phyloP scores from a whole-genome alignment of 495 filamentous ascomycete genomes.

The Collariella sp. region DNA sequence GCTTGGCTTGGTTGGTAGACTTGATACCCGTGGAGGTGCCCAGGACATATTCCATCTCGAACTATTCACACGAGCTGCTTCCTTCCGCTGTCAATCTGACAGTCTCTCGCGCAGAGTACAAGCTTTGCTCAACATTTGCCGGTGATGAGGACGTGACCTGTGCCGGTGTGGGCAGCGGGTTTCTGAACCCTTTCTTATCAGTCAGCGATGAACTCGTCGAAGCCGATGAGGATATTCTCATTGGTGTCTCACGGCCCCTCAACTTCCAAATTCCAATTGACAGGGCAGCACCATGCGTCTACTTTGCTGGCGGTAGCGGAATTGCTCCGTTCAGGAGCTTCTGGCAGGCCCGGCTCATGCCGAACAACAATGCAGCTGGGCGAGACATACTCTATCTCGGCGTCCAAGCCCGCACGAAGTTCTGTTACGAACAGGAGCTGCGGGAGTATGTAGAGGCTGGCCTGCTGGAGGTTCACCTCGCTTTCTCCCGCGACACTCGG shows the following conservation, averaged over 20 bases:
- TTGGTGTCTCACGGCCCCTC: slow-evolving; percentile 42
- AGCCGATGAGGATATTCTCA: slow-evolving; percentile 33
- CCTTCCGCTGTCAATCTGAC: slow-evolving; percentile 41
- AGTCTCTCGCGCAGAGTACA: slow-evolving; percentile 41
- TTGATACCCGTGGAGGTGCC: slow-evolving; percentile 41
- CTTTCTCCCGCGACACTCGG: slow-evolving; percentile 40
- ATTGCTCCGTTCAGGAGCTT: slow-evolving; percentile 46
- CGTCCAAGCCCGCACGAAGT: slow-evolving; percentile 43
- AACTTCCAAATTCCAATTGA: slow-evolving; percentile 44
- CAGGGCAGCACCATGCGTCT: slow-evolving; percentile 38
- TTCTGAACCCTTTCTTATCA: slow-evolving; percentile 37
- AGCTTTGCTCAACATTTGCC: slow-evolving; percentile 34
- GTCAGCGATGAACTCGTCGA: slow-evolving; percentile 27
- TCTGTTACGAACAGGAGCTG: slow-evolving; percentile 44
- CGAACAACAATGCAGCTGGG: slow-evolving; percentile 28
- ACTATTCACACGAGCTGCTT: slow-evolving; percentile 37
- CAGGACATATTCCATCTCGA: slow-evolving; percentile 44
- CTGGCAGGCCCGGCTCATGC: slow-evolving; percentile 37
- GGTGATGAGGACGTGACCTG: slow-evolving; percentile 25
- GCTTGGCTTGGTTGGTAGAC: slow-evolving; percentile 39
- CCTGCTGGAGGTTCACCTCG: slow-evolving; percentile 42
- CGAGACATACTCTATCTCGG: slow-evolving; percentile 44
- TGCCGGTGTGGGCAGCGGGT: slow-evolving; percentile 42
- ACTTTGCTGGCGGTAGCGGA: slow-evolving; percentile 44
- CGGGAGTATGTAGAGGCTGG: slow-evolving; percentile 39